These are phyloP conservation scores for Gymnopilus junonius DNA, from an alignment of 768 basidiomycete genomes.

Conservation along the genomic window DNA sequence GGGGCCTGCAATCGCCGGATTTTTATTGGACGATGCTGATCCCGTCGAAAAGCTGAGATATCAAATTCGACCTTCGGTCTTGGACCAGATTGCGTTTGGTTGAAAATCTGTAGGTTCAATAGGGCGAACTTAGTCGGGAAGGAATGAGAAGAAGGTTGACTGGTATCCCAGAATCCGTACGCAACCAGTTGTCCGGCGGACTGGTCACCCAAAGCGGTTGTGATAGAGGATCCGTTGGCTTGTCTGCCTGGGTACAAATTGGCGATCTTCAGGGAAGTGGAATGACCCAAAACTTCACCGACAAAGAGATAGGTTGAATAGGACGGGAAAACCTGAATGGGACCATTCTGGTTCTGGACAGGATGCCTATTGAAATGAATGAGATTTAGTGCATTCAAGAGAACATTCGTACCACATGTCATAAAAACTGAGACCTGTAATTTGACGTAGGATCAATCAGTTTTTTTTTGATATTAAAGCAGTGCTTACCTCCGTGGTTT, in stretches of 20 bases:
- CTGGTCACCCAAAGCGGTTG: conserved; percentile 50
- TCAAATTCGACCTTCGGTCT: conserved; percentile 50
- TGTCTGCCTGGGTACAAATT: conserved; percentile 58
- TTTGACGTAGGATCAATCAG: background rate
- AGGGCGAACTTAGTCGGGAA: conserved; percentile 52
- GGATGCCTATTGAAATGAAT: conserved; percentile 42
- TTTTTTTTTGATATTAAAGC: background rate
- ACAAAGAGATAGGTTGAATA: conserved; percentile 57
- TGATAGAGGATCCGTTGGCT: conserved; percentile 54
- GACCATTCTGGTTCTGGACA: conserved; percentile 50
- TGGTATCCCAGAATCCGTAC: conserved; percentile 54
- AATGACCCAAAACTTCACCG: conserved; percentile 49
- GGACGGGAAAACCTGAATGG: conserved; percentile 55
- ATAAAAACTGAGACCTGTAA: conserved; percentile 45
- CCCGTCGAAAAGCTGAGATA: conserved; percentile 43
- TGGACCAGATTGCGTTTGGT: conserved; percentile 44
- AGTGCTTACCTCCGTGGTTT: conserved; percentile 47
- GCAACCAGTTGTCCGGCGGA: conserved; percentile 53
- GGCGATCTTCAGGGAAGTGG: conserved; percentile 45
- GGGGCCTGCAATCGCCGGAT: conserved; percentile 49
- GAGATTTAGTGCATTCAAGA: background rate
- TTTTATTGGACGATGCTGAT: conserved; percentile 31
- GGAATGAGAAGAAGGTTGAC: conserved; percentile 23
- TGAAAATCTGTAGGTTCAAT: conserved; percentile 55
- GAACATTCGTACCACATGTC: conserved; percentile 44